Evolutionary conservation across 1,284 basidiomycete species (phyloP).

Genomic region (Thelephora terrestris): DNA sequence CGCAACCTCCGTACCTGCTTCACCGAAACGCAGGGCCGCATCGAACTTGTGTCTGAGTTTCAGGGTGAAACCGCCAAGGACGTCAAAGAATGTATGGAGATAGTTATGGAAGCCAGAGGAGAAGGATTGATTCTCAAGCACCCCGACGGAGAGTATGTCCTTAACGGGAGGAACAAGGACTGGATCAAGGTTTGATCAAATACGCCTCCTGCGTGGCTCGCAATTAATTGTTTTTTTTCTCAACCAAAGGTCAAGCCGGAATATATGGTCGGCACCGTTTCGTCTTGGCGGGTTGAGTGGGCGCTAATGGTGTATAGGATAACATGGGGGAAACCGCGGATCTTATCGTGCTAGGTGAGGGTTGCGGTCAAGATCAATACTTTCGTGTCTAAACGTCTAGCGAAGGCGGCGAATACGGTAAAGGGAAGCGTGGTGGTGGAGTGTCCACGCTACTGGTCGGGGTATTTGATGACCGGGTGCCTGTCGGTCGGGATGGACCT

Average conservation of each 20-base stretch:
- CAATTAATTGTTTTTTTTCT: too few species aligned
- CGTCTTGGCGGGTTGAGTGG: slow-evolving; percentile 1
- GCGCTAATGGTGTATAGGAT: slow-evolving; percentile 38
- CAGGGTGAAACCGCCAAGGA: slow-evolving; percentile 72
- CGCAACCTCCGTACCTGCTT: slow-evolving; percentile 57
- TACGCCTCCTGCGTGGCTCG: slow-evolving; percentile 1
- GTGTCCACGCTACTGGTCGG: slow-evolving; percentile 74
- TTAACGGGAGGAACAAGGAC: slow-evolving; percentile 79
- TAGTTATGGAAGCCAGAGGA: slow-evolving; percentile 72
- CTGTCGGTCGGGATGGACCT: slow-evolving; percentile 46
- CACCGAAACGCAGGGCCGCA: slow-evolving; percentile 57
- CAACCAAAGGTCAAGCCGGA: slow-evolving; percentile 72
- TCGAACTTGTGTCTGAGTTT: slow-evolving; percentile 69
- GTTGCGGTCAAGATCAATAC: neutral
- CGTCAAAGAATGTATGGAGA: slow-evolving; percentile 68
- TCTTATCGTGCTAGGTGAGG: slow-evolving; percentile 73
- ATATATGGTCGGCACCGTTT: slow-evolving; percentile 58
- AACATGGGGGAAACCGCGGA: slow-evolving; percentile 87
- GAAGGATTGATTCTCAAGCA: slow-evolving; percentile 92
- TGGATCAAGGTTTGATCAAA: slow-evolving; percentile 73
- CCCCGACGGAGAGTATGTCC: slow-evolving; percentile 64
- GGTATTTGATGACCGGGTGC: slow-evolving; percentile 56
- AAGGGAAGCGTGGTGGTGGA: slow-evolving; percentile 64
- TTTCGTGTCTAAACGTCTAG: slow-evolving; percentile 2
- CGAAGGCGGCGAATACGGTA: slow-evolving; percentile 65